Evolutionary conservation across 2,329 filamentous ascomycete genomes (phyloP).

Genomic region (Drechslerella dactyloides): DNA sequence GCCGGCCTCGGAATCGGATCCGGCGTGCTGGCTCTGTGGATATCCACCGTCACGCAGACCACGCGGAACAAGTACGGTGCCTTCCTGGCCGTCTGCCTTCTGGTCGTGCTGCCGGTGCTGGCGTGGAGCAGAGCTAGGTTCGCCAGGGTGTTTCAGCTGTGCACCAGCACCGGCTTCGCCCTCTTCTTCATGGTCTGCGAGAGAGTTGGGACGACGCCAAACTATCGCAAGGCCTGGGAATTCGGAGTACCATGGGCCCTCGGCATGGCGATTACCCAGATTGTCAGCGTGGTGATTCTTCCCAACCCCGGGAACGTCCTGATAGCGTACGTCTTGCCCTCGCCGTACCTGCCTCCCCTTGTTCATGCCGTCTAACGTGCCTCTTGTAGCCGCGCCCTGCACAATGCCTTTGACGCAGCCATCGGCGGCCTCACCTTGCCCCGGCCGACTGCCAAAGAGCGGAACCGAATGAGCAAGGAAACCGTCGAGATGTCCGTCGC

Average conservation of each 20-base stretch:
- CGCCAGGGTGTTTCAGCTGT: conserved; percentile 65
- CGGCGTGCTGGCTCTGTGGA: conserved; percentile 63
- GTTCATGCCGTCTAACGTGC: conserved; percentile 32
- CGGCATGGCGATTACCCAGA: conserved; percentile 64
- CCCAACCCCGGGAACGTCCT: conserved; percentile 66
- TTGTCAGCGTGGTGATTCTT: conserved; percentile 62
- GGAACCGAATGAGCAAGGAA: conserved; percentile 62
- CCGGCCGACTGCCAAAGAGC: conserved; percentile 56
- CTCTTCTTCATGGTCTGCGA: conserved; percentile 62
- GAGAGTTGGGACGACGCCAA: conserved; percentile 58
- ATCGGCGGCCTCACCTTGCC: conserved; percentile 59
- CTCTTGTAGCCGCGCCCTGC: conserved; percentile 51
- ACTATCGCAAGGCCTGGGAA: conserved; percentile 56
- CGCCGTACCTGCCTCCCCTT: background rate
- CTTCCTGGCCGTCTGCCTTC: conserved; percentile 65
- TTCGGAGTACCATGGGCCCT: conserved; percentile 66
- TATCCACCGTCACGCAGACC: conserved; percentile 57
- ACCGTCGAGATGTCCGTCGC: conserved; percentile 66
- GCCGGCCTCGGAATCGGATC: conserved; percentile 65
- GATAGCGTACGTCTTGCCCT: conserved; percentile 59
- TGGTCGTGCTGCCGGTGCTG: conserved; percentile 63
- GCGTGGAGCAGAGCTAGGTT: conserved; percentile 66
- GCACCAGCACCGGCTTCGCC: conserved; percentile 65
- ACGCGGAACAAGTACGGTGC: conserved; percentile 66
- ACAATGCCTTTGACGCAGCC: conserved; percentile 53